A percentile compares a stretch with the other conserved stretches of the same genome.
Conservation (phyloP, 163 green algal species). For the Scenedesmus sp. region DNA sequence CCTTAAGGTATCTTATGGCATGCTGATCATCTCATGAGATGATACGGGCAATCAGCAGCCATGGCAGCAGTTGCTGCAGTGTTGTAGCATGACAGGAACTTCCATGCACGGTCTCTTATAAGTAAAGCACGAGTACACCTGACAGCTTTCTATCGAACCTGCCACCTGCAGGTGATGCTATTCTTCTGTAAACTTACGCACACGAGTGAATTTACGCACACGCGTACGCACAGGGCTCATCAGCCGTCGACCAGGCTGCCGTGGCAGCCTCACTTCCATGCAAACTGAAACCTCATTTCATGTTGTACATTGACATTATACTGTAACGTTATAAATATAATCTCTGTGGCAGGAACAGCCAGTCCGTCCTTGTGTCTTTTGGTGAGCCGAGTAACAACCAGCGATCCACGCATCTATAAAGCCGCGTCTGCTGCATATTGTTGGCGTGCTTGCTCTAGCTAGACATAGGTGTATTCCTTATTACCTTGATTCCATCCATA, state of each 20-base stretch:
- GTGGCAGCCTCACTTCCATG: not conserved
- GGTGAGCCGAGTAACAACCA: slow-evolving; percentile 3
- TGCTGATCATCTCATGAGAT: too few relatives aligned
- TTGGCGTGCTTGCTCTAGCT: not conserved
- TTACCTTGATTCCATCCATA: not conserved
- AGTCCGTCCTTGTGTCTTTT: not conserved
- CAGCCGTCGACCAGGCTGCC: not conserved
- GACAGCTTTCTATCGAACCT: too few relatives aligned
- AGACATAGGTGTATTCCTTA: not conserved
- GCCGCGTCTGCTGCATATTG: not conserved
- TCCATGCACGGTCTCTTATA: too few relatives aligned
- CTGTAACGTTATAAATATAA: not conserved
- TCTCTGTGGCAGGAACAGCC: not conserved
- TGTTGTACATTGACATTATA: not conserved
- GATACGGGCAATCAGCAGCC: too few relatives aligned
- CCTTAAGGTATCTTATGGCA: too few relatives aligned
- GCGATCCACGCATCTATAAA: not conserved
- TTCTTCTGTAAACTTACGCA: too few relatives aligned
- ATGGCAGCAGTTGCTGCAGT: too few relatives aligned
- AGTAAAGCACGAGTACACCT: too few relatives aligned
- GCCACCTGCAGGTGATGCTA: too few relatives aligned
- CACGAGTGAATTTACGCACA: not conserved
- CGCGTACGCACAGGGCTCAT: not conserved
- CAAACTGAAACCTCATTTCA: not conserved
- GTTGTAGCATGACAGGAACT: too few relatives aligned